phyloP scores from a whole-genome alignment of 2,329 filamentous ascomycete species.

The Pseudopithomyces maydicus region DNA sequence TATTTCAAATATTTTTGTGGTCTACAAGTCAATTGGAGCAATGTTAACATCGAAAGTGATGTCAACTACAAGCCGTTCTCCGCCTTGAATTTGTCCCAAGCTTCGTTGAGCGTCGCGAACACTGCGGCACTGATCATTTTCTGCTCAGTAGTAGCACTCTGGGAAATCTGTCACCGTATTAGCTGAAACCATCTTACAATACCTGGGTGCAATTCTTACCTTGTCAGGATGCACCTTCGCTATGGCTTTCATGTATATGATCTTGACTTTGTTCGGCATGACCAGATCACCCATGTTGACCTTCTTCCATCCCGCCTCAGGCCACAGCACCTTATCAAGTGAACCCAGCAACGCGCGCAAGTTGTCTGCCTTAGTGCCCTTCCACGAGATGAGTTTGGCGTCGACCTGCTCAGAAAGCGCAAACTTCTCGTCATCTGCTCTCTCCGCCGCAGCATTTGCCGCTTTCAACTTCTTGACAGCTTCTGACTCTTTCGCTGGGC shows the following conservation, averaged over 20 bases:
- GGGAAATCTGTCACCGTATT: slow-evolving; percentile 55
- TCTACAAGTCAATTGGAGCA: neutral
- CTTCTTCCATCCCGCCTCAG: slow-evolving; percentile 93
- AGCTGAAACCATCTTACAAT: slow-evolving; percentile 5
- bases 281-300: slow-evolving; percentile 92
- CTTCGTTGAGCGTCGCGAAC: slow-evolving; percentile 68
- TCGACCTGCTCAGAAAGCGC: slow-evolving; percentile 86
- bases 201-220: slow-evolving; percentile 62
- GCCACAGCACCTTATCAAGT: slow-evolving; percentile 88
- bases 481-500: slow-evolving; percentile 62
- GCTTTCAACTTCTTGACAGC: slow-evolving; percentile 82
- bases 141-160: slow-evolving; percentile 68
- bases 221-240: slow-evolving; percentile 98
- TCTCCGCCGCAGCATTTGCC: slow-evolving; percentile 84
- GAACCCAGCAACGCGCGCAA: slow-evolving; percentile 84
- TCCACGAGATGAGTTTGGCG: slow-evolving; percentile 78
- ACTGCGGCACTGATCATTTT: slow-evolving; percentile 69
- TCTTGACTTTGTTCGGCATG: slow-evolving; percentile 92
- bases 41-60: neutral
- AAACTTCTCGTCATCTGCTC: slow-evolving; percentile 90
- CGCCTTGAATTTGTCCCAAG: slow-evolving; percentile 70
- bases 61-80: slow-evolving; percentile 60
- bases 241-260: slow-evolving; percentile 99
- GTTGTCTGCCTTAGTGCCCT: slow-evolving; percentile 91
- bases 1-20: slow-evolving; percentile 6